Evolutionary conservation across 345 rosid species (phyloP), one percentile per base, ranked within the genome.

Genomic region (Moringa oleifera): DNA sequence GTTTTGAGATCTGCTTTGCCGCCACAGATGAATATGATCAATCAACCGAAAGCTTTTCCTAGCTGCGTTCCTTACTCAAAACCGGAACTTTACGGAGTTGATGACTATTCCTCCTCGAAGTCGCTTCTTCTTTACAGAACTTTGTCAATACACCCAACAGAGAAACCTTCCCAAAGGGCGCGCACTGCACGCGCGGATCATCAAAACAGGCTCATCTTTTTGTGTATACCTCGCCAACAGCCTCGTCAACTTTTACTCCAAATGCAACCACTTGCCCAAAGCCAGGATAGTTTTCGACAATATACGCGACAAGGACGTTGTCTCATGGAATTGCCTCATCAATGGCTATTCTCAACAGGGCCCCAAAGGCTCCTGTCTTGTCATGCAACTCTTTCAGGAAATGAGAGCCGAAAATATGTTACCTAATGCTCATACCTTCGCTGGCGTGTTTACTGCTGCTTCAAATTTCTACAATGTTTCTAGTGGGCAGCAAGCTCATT

Each of bases 301-400:
- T 59, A 80, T 89, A 63, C 58, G 25, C 19, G 50, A 71, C 69
- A 86, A 71, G 68, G 96, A 85, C 67, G 82, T 85, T 1, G 82
- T 89, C 36, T 89, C 96, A 5, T 89, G 95, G 94, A 91, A 86
- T 63, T 85, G 85, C 69, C 87, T 91, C 68, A 86, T 91, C 65
- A 89, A 83, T 74, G 95, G 83, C 13, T 82, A 78, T 74, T 80
- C 89, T 13, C 90, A 74, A 69, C 71, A 73, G 61, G 88, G 91
- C 1, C n/a, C 70, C 18, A 58, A 69, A 19, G 79, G 83, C 25
- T 67, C 87, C 23, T 25, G 37, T 53, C 13, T 45, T 20, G 88
- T 78, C 51, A 73, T 86, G 83, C 71, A 80, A 57, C 74, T 91
- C 7, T 83, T 91, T 61, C 81, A 58, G 25, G 74, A 73, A 57